Base-by-base conservation (phyloP, 805 yeast genomes). In the Ogataea paraovalis region DNA sequence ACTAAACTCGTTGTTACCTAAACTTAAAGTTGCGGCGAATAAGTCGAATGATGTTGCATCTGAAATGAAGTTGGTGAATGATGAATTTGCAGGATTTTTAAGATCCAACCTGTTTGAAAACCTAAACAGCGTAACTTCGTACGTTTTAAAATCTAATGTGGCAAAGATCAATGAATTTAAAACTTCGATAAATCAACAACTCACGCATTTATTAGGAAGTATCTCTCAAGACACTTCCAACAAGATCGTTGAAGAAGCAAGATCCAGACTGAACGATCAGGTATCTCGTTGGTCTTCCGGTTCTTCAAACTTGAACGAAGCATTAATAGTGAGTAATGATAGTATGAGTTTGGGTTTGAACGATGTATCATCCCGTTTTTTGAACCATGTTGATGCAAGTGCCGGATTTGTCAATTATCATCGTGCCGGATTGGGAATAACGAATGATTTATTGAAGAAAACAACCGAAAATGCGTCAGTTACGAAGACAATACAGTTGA, bases 351-450 rank as follows among this genome's bases (percentile, higher is more conserved):
- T 47, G 3, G 41, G 45, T 10, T 10, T 52, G 7, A 14, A 25
- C 14, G 39, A 44, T 19, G 43, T 21, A 19, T 38, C 47, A 10
- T 19, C 48, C 13, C 48, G 41, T 8, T 13, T 51, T 6, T 19
- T 39, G 18, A 47, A 42, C 14, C 54, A 55, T 19, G 10, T 49
- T 20, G 56, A 52, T 9, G 42, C 59, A 4, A 50, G 41, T 16
- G 20, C 48, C 7, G 55, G 55, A 2, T 50, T 49, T 19, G 37
- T 55, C 39, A 53, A 51, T 32, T 51, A 51, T 45, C 50, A 53
- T 23, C 46, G 39, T 19, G 50, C 52, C 32, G 48, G 48, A 25
- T 16, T 52, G 14, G 46, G 48, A 16, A 22, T 52, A 20, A 39
- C 27, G 22, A 42, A 8, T 21, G 38, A 30, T 22, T 21, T 44